Base-by-base conservation (phyloP, 1,139 yeast genomes). In the Taphrina flavorubra region DNA sequence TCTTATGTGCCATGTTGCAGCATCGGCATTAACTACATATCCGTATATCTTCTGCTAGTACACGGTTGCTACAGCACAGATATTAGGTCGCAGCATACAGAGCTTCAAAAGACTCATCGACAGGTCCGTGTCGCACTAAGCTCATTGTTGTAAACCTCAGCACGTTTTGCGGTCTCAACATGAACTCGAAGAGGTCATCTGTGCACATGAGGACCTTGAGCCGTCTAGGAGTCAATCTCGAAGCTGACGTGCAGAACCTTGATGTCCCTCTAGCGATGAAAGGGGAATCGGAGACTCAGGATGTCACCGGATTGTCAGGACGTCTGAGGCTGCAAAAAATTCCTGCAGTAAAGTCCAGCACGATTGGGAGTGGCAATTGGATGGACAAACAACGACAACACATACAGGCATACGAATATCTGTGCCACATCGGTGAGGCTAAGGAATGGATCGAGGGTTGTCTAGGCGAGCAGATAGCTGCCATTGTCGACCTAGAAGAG, bases 391-490 rank as follows among this genome's bases (percentile, higher is more conserved):
- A 81, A 72, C 77, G 84, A 8, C 77, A 80, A 70, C 78, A 78
- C 68, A 71, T 82, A 39, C 83, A 84, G 71, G 87, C 87, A 0
- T 90, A 91, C 74, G 97, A 92, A 75, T 94, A 91, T 75, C 82
- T 94, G 49, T 94, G 98, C 76, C 87, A 97, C 73, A 87, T 94
- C 42, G 86, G 87, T 51, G 97, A 96, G 74, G 92, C 95, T 34
- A 91, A 90, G 77, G 82, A 82, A 70, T 88, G 92, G 92, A 83
- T 88, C 53, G 92, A 88, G 74, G 78, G 78, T 7, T 81, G 88
- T 56, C 80, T 87, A n/a, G 81, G 77, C 1, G 85, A 84, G 71
- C 74, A 76, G 14, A 79, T 88, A 8, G 86, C 87, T 0, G 78
- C 85, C 0, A 84, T 82, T 14, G 77, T 85, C 18, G 86, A 87